Evolutionary conservation across 2,329 filamentous ascomycete species (phyloP).

Genomic region (Epicoccum nigrum): DNA sequence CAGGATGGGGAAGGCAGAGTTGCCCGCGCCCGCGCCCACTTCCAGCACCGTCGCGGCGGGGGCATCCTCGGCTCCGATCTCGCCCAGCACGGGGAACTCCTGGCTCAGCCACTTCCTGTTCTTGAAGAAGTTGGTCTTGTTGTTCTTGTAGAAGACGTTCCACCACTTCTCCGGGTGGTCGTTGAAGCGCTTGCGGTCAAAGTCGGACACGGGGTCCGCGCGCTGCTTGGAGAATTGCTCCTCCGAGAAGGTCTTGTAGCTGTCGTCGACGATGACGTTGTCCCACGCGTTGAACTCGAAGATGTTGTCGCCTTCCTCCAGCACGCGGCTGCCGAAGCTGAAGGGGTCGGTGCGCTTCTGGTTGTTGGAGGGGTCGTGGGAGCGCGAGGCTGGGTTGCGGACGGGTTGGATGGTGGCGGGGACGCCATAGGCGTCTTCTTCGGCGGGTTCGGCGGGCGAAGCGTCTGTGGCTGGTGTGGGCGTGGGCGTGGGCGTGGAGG

Average conservation of each 20-base stretch:
- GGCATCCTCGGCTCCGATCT: conserved; percentile 73
- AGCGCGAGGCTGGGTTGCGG: conserved; percentile 61
- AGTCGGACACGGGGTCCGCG: conserved; percentile 84
- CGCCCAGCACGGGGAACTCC: conserved; percentile 87
- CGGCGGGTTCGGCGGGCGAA: conserved; percentile 8
- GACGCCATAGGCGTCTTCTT: conserved; percentile 58
- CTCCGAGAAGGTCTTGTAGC: conserved; percentile 85
- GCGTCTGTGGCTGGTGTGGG: conserved; percentile 10
- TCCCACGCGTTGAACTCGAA: conserved; percentile 99
- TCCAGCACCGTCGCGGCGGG: conserved; percentile 78
- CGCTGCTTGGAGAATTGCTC: conserved; percentile 85
- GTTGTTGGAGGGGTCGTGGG: conserved; percentile 75
- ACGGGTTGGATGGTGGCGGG: conserved; percentile 54
- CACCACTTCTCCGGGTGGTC: conserved; percentile 92
- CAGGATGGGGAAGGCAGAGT: conserved; percentile 92
- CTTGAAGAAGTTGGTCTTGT: conserved; percentile 97
- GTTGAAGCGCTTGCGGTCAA: conserved; percentile 92
- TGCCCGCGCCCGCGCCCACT: conserved; percentile 93
- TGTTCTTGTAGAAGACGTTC: conserved; percentile 98
- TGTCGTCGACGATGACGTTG: conserved; percentile 90
- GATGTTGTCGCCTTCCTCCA: conserved; percentile 84
- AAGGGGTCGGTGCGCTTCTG: conserved; percentile 91
- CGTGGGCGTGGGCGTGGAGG: background rate
- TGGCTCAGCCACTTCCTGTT: conserved; percentile 96
- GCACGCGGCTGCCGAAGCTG: conserved; percentile 87